Conservation (phyloP, 768 basidiomycete species). For the Brasilioporus rufonigricans region DNA sequence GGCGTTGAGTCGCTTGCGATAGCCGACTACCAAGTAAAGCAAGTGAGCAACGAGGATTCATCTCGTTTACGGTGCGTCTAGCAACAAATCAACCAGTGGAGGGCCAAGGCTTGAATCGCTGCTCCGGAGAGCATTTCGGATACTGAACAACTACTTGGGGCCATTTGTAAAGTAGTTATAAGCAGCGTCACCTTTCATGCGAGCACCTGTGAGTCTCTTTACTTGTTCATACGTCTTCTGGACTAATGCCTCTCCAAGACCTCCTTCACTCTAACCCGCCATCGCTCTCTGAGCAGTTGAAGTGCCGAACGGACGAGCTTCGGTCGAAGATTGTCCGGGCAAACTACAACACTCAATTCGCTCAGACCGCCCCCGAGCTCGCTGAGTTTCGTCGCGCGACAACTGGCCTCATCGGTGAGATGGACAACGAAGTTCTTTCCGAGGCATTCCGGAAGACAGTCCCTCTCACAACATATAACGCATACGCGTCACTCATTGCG, state of each 20-base stretch:
- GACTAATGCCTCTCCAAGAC: neutral
- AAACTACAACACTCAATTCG: slow-evolving; percentile 5
- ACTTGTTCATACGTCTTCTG: neutral
- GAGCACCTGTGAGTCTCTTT: too few relatives aligned
- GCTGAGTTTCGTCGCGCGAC: neutral
- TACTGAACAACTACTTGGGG: too few relatives aligned
- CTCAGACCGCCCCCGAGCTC: slow-evolving; percentile 5
- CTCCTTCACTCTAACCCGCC: neutral
- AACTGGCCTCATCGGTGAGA: neutral
- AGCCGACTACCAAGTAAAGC: too few relatives aligned
- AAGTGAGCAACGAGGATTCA: too few relatives aligned
- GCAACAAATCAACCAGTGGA: too few relatives aligned
- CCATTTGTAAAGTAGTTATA: too few relatives aligned
- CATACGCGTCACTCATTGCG: neutral
- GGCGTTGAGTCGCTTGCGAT: too few relatives aligned
- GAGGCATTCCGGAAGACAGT: neutral
- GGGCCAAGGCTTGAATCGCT: too few relatives aligned
- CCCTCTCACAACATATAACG: neutral
- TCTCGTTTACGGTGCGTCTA: too few relatives aligned
- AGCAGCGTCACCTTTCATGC: too few relatives aligned
- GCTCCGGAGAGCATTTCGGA: too few relatives aligned
- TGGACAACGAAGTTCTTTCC: neutral
- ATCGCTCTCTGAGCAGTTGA: neutral
- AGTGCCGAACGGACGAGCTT: neutral
- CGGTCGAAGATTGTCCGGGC: neutral